A percentile compares a stretch with the other conserved stretches of the same genome.
These are phyloP conservation scores for Populus hybrid DNA, from an alignment of 441 rosid species.

Conservation along the genomic window DNA sequence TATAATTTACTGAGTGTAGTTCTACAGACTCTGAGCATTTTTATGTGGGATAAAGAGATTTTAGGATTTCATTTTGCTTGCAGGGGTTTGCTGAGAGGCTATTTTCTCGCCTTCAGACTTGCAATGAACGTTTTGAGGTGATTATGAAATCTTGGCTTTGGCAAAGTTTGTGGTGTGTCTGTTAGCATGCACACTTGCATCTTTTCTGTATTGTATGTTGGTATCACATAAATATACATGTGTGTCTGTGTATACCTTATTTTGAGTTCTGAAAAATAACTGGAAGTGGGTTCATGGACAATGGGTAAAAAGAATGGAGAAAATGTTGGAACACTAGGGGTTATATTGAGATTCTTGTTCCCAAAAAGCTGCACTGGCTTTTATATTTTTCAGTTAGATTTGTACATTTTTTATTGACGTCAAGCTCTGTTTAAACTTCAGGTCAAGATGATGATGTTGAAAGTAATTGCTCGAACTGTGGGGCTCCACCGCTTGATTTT, in stretches of 20 bases:
- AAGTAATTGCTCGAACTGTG: background rate
- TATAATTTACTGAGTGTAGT: slow-evolving; percentile 11
- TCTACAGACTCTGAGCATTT: background rate
- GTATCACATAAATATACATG: background rate
- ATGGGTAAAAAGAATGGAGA: background rate
- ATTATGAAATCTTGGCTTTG: slow-evolving; percentile 5
- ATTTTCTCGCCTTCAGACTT: slow-evolving; percentile 81
- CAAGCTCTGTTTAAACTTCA: slow-evolving; percentile 53
- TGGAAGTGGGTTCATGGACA: background rate
- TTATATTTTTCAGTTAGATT: background rate
- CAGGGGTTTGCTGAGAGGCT: slow-evolving; percentile 87
- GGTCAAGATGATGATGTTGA: slow-evolving; percentile 35
- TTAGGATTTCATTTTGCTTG: slow-evolving; percentile 18
- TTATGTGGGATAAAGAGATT: background rate
- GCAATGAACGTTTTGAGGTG: slow-evolving; percentile 91
- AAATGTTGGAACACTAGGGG: background rate
- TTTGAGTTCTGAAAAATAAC: background rate
- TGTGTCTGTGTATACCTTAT: background rate
- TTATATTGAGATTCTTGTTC: background rate
- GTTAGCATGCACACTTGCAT: background rate
- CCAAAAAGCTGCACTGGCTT: background rate
- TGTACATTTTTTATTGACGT: background rate
- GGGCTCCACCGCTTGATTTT: slow-evolving; percentile 91
- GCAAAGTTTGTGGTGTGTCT: background rate
- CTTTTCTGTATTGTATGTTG: background rate